Percentiles rank a stretch among this genome's conserved stretches.
Evolutionary conservation across 2,329 filamentous ascomycete species (phyloP).

Genomic region (Thelonectria olida): DNA sequence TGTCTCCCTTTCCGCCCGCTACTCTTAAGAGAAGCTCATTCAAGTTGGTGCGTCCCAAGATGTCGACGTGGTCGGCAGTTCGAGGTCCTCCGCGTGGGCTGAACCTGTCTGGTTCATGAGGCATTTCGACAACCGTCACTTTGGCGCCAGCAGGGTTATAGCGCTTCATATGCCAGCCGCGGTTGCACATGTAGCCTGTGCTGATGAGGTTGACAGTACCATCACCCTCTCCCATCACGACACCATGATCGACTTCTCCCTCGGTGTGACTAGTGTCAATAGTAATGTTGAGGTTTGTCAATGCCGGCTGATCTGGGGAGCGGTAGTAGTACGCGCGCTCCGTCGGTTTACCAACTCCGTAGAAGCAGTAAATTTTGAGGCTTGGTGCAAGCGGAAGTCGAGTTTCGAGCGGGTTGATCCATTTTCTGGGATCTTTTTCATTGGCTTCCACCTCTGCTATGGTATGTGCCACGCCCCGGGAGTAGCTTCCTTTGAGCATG

Average conservation of each 20-base stretch:
- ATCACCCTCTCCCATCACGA: conserved; percentile 95
- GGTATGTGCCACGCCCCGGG: conserved; percentile 86
- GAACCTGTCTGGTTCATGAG: conserved; percentile 92
- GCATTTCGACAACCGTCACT: conserved; percentile 93
- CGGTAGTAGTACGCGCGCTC: conserved; percentile 94
- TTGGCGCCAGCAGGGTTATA: conserved; percentile 89
- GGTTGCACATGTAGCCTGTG: conserved; percentile 95
- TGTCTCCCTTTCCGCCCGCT: conserved; percentile 83
- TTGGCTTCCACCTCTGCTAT: conserved; percentile 82
- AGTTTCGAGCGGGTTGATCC: conserved; percentile 94
- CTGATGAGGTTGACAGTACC: conserved; percentile 95
- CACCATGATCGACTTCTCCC: conserved; percentile 79
- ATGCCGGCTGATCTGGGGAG: conserved; percentile 67
- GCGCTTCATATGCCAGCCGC: conserved; percentile 90
- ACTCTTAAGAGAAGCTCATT: conserved; percentile 92
- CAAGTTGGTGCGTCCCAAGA: conserved; percentile 85
- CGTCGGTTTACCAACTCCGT: conserved; percentile 92
- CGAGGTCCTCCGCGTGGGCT: conserved; percentile 78
- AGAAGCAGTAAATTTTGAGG: conserved; percentile 97
- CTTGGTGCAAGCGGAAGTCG: conserved; percentile 86
- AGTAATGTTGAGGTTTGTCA: conserved; percentile 77
- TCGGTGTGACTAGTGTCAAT: conserved; percentile 73
- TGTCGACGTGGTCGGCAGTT: conserved; percentile 93
- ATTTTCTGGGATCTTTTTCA: conserved; percentile 80
- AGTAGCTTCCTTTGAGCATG: conserved; percentile 80